These are phyloP conservation scores for Podosphaera leucotricha DNA, from an alignment of 2,329 filamentous ascomycete species.

Conservation along the genomic window DNA sequence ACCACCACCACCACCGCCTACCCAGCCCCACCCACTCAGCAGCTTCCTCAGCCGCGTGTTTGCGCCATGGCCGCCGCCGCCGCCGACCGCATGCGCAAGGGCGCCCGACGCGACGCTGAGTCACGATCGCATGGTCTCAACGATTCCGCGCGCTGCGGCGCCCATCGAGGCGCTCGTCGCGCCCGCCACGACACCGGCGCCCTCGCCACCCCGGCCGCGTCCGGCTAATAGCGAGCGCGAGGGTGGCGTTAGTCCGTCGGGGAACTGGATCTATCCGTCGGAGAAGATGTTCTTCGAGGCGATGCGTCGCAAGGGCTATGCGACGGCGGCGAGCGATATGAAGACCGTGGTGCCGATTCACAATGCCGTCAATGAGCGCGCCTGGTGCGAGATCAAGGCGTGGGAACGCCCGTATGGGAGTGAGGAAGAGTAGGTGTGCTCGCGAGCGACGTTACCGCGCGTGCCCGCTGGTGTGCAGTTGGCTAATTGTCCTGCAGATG, in stretches of 20 bases:
- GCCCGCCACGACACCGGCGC: conserved; percentile 16
- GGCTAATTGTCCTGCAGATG: conserved; percentile 22
- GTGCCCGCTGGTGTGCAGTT: too few relatives aligned
- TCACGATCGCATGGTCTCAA: conserved; percentile 50
- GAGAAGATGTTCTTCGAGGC: conserved; percentile 97
- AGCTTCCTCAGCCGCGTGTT: too few relatives aligned
- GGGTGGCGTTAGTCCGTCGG: conserved; percentile 40
- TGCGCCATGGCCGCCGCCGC: conserved; percentile 17
- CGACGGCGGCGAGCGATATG: conserved; percentile 52
- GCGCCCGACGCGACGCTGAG: conserved; percentile 23
- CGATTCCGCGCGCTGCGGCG: conserved; percentile 57
- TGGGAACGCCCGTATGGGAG: conserved; percentile 58
- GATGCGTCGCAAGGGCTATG: conserved; percentile 73
- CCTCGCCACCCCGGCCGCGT: conserved; percentile 4
- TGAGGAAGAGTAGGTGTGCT: conserved; percentile 28
- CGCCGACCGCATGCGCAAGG: conserved; percentile 18
- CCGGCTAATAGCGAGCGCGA: conserved; percentile 60
- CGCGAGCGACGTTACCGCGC: too few relatives aligned
- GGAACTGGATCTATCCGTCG: conserved; percentile 94
- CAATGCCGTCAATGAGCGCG: conserved; percentile 93
- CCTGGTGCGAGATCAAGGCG: conserved; percentile 72
- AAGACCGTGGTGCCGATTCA: conserved; percentile 86
- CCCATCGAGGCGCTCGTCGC: too few relatives aligned
- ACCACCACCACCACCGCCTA: too few relatives aligned
- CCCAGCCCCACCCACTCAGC: too few relatives aligned